These are phyloP conservation scores for Smallanthus sonchifolius DNA, from an alignment of 129 eudicot genomes.

Conservation along the genomic window DNA sequence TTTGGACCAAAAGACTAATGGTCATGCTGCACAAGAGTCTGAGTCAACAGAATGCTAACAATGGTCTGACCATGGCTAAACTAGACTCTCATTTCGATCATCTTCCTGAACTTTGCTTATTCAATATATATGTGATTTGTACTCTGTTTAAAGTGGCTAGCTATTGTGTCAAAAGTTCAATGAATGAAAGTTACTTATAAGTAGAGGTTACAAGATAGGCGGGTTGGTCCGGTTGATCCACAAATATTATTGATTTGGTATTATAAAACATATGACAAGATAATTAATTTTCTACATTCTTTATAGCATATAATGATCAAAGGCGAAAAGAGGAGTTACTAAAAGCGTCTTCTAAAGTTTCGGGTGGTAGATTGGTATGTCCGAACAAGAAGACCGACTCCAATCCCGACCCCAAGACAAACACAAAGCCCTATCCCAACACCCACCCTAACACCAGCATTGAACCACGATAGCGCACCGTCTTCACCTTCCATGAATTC, in stretches of 20 bases:
- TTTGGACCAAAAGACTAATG: conserved; percentile 43
- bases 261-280: conserved; percentile 14
- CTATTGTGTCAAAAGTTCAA: background rate
- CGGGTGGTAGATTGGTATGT: conserved; percentile 64
- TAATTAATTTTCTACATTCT: conserved; percentile 15
- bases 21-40: conserved; percentile 36
- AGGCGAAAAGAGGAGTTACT: conserved; percentile 27
- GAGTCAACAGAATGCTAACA: conserved; percentile 16
- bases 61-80: background rate
- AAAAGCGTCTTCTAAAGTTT: conserved; percentile 55
- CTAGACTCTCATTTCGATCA: background rate
- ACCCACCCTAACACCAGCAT: conserved; percentile 82
- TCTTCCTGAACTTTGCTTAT: conserved; percentile 17
- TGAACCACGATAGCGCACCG: conserved; percentile 77
- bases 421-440: conserved; percentile 86
- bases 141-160: conserved; percentile 3
- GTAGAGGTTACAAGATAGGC: background rate
- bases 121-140: background rate
- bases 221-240: background rate
- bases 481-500: conserved; percentile 73
- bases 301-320: background rate
- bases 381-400: conserved; percentile 74
- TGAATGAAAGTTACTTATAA: background rate
- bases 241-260: background rate
- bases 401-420: conserved; percentile 69